Evolutionary conservation across 208 protist genomes (phyloP).

Genomic region (Phytomonas serpens): DNA sequence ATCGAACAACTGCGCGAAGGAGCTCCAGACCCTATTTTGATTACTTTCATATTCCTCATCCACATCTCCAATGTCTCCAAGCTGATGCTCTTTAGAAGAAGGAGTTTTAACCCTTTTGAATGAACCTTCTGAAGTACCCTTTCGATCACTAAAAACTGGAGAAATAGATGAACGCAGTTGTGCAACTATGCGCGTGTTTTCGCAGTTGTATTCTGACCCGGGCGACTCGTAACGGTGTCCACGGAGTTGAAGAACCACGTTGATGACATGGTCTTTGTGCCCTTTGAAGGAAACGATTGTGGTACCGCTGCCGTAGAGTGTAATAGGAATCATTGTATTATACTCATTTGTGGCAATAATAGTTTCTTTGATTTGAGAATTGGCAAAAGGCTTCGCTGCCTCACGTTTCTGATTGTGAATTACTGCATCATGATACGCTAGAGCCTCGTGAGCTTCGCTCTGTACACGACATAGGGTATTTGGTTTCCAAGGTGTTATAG

Average conservation of each 20-base stretch:
- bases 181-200: slow-evolving; percentile 26
- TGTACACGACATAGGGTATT: neutral
- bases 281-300: slow-evolving; percentile 29
- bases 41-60: neutral
- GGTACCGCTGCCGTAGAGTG: slow-evolving; percentile 20
- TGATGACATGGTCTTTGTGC: slow-evolving; percentile 24
- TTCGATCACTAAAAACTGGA: neutral
- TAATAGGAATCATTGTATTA: slow-evolving; percentile 15
- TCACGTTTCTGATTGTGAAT: neutral
- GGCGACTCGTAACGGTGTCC: slow-evolving; percentile 29
- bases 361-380: neutral
- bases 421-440: neutral
- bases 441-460: neutral
- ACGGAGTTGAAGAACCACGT: slow-evolving; percentile 34
- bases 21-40: slow-evolving; percentile 31
- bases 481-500: neutral
- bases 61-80: neutral
- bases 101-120: neutral
- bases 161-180: slow-evolving; percentile 17
- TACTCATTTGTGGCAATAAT: slow-evolving; percentile 8
- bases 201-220: slow-evolving; percentile 31
- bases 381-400: slow-evolving; percentile 18
- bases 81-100: neutral
- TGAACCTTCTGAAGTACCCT: neutral
- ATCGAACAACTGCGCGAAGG: slow-evolving; percentile 47